Evolutionary conservation across 2,329 filamentous ascomycete genomes (phyloP).

Genomic region (Penicillium sp.): DNA sequence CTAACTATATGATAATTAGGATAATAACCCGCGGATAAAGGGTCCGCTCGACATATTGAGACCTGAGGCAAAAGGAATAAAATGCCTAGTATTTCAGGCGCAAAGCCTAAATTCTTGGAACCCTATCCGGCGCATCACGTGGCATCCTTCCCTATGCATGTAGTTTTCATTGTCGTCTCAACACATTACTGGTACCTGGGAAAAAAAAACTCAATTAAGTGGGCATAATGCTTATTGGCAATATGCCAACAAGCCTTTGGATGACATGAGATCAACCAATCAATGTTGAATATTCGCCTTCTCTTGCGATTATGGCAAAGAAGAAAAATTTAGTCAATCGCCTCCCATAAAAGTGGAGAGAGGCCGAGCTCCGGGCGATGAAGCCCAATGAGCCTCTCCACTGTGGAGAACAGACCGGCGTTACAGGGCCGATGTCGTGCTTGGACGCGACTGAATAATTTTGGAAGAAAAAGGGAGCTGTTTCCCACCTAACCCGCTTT

Average conservation of each 20-base stretch:
- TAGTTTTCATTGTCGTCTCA: neutral
- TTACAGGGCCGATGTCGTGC: conserved; percentile 16
- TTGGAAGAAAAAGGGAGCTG: conserved; percentile 7
- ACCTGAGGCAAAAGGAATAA: neutral
- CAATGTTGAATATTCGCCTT: neutral
- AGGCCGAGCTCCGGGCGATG: neutral
- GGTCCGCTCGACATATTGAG: neutral
- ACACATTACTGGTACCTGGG: neutral
- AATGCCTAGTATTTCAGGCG: neutral
- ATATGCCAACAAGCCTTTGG: neutral
- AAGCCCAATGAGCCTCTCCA: conserved; percentile 14
- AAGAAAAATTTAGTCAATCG: conserved; percentile 13
- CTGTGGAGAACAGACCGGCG: conserved; percentile 12
- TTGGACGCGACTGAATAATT: conserved; percentile 7
- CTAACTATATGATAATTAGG: neutral
- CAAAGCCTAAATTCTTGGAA: neutral
- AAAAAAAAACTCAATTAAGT: neutral
- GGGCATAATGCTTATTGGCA: neutral
- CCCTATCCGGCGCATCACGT: neutral
- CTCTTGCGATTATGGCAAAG: neutral
- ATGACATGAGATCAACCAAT: neutral
- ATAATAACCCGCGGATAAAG: neutral
- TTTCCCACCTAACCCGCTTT: conserved; percentile 1
- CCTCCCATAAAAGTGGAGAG: conserved; percentile 14
- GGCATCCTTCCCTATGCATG: neutral